phyloP scores from a whole-genome alignment of 257 asterid species.

The Solanum okadae region DNA sequence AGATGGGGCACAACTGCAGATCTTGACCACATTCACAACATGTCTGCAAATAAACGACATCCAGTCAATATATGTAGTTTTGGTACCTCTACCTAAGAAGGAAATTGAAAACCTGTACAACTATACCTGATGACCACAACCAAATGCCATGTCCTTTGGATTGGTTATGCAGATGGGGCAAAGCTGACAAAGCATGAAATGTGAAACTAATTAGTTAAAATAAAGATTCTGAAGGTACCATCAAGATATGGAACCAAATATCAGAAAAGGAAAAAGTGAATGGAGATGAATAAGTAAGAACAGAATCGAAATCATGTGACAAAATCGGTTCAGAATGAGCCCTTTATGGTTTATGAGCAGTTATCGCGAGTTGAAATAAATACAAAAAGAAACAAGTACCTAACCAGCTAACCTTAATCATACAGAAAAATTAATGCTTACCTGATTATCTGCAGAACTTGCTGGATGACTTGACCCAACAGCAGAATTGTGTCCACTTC shows the following conservation, averaged over 20 bases:
- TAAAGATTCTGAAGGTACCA: not conserved
- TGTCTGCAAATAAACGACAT: constrained; percentile 38
- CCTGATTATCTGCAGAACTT: constrained; percentile 59
- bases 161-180: constrained; percentile 80
- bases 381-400: not conserved
- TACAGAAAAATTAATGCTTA: constrained; percentile 13
- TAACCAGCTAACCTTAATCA: not conserved
- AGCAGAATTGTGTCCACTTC: constrained; percentile 16
- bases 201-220: not conserved
- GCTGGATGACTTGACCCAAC: constrained; percentile 26
- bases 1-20: constrained; percentile 63
- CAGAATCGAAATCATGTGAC: not conserved
- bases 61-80: not conserved
- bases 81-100: not conserved
- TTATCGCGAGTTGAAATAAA: not conserved
- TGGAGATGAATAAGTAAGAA: not conserved
- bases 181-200: constrained; percentile 33
- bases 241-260: not conserved
- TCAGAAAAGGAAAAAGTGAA: not conserved
- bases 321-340: not conserved
- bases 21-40: constrained; percentile 75
- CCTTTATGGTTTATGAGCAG: not conserved
- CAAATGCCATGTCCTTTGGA: constrained; percentile 88
- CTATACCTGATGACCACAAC: constrained; percentile 91
- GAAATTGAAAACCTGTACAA: not conserved